Evolutionary conservation across 2,329 filamentous ascomycete genomes (phyloP), one percentile per base, ranked within the genome.

Genomic region (Didymella exigua): DNA sequence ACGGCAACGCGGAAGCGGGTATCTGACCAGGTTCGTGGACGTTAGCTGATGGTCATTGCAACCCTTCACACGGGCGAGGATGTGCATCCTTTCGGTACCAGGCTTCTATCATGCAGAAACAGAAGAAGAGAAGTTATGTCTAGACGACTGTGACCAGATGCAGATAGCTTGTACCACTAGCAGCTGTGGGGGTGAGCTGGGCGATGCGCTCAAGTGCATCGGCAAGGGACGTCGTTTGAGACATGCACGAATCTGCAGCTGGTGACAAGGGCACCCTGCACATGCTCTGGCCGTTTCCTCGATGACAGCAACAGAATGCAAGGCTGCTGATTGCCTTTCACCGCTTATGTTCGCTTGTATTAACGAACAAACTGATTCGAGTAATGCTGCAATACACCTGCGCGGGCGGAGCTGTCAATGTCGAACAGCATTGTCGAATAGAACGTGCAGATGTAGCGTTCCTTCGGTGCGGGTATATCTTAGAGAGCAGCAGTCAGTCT

Each of bases 381-480:
- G 54, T 50, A 56, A 60, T 29, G 58, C 38, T 50, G 43, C 51
- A 46, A 40, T 51, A 34, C 55, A 49, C 58, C 50, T 53, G 43
- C 52, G n/a, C 23, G 16, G 10, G 33, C 14, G 42, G 43, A 48
- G 50, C 56, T 54, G 58, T 54, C 46, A 52, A 63, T 58, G 66
- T 66, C 54, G 59, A 64, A 62, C 60, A 61, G 54, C 59, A 49
- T 61, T 59, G 61, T 57, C 58, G 58, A 40, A 58, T 56, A 63
- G 62, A 68, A 67, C 67, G 66, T 70, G 67, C 66, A 54, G 53
- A 42, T 44, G 46, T 42, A 55, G 52, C 52, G 52, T 42, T 30
- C 41, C 36, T 40, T 18, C 23, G 23, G 49, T 31, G 41, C 24
- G 30, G 43, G 34, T 23, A 51, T 57, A 49, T 62, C 34, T 62